Conservation (phyloP, 2,329 filamentous ascomycete species). For the Delphinella strobiligena region DNA sequence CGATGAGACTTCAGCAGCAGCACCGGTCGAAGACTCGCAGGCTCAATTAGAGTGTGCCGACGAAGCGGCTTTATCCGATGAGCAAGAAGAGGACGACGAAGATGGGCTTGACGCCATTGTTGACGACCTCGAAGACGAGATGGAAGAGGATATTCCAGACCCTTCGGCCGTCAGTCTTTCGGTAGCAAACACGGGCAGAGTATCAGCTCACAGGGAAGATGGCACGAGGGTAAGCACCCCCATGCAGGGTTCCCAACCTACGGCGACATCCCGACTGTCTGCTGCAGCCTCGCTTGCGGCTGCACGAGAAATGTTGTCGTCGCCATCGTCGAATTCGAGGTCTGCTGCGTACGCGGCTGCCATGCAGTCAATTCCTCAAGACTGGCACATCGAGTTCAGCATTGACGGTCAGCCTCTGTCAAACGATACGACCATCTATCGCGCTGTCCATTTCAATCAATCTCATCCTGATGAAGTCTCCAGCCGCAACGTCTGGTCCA, state of each 20-base stretch:
- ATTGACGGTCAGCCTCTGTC: constrained; percentile 72
- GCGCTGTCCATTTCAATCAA: constrained; percentile 70
- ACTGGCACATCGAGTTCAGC: constrained; percentile 96
- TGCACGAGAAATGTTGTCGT: constrained; percentile 25
- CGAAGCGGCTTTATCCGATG: constrained; percentile 68
- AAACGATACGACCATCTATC: constrained; percentile 91
- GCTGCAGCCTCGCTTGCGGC: constrained; percentile 20
- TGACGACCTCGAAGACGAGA: constrained; percentile 76
- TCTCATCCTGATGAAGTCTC: constrained; percentile 51
- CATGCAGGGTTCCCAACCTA: constrained; percentile 41
- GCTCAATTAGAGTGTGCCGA: constrained; percentile 84
- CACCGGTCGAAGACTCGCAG: constrained; percentile 48
- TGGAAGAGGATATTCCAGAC: constrained; percentile 58
- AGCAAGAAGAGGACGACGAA: constrained; percentile 37
- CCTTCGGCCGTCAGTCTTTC: constrained; percentile 87
- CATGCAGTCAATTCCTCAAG: constrained; percentile 66
- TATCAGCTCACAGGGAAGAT: constrained; percentile 85
- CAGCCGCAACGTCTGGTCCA: constrained; percentile 75
- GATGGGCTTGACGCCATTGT: constrained; percentile 71
- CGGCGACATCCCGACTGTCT: constrained; percentile 16
- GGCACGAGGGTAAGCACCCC: constrained; percentile 79
- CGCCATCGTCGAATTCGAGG: constrained; percentile 38
- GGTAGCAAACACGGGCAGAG: constrained; percentile 71
- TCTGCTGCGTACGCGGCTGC: constrained; percentile 76
- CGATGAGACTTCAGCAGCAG: constrained; percentile 34